Conservation (phyloP, 116 monocot species). For the Posidonia oceanica region DNA sequence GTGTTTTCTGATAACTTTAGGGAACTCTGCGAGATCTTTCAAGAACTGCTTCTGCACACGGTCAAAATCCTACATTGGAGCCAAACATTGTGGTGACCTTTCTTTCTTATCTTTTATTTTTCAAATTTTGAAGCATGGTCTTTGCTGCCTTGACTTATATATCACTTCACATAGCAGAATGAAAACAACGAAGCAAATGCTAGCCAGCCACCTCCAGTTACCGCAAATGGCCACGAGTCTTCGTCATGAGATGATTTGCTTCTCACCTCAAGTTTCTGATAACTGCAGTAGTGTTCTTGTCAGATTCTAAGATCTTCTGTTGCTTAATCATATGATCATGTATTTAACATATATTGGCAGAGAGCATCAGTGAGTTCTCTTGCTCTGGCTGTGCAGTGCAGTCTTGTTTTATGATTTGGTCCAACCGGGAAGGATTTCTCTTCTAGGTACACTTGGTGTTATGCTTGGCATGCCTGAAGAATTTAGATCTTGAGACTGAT, state of each 20-base stretch:
- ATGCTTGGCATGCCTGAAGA: neutral
- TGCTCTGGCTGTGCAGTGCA: neutral
- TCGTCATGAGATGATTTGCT: slow-evolving; percentile 4
- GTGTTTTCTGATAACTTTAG: slow-evolving; percentile 12
- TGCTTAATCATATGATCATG: neutral
- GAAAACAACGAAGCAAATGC: slow-evolving; percentile 3
- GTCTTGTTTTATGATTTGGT: neutral
- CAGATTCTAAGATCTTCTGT: neutral
- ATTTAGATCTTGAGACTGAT: neutral
- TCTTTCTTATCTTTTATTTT: neutral
- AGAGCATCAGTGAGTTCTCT: neutral
- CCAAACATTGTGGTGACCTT: slow-evolving; percentile 19
- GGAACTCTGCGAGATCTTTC: slow-evolving; percentile 53
- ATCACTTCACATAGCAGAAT: slow-evolving; percentile 6
- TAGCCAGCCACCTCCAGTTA: slow-evolving; percentile 6
- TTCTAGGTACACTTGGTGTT: neutral
- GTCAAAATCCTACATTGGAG: slow-evolving; percentile 9
- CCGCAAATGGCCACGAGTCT: slow-evolving; percentile 18
- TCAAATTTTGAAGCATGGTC: neutral
- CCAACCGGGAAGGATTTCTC: neutral
- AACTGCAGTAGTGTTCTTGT: neutral
- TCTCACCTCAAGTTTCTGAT: neutral
- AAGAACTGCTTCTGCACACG: slow-evolving; percentile 15
- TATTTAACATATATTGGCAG: neutral
- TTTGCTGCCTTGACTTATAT: neutral